Conservation (phyloP, 345 rosid genomes). For the Noccaea caerulescens region DNA sequence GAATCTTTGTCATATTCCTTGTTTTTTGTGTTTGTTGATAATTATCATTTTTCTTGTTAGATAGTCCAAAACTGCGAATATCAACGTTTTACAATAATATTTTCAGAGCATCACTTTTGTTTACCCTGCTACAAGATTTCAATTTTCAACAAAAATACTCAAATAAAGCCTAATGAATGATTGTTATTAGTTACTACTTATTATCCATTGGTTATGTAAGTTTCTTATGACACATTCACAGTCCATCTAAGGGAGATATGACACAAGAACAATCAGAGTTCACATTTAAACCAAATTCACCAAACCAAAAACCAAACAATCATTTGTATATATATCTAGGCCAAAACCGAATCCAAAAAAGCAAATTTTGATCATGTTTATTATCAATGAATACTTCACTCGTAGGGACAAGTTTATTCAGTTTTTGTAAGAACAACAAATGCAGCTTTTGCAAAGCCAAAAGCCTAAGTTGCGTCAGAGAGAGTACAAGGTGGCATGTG, state of each 20-base stretch:
- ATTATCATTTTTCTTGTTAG: neutral
- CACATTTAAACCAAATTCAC: neutral
- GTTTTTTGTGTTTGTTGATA: too few species aligned
- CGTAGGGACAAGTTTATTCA: slow-evolving; percentile 26
- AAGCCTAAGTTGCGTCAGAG: slow-evolving; percentile 36
- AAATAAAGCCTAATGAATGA: neutral
- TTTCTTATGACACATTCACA: slow-evolving; percentile 13
- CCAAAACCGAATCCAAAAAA: too few species aligned
- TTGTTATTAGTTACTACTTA: slow-evolving; percentile 3
- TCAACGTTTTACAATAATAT: slow-evolving; percentile 12
- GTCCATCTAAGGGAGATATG: neutral
- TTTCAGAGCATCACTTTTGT: slow-evolving; percentile 6
- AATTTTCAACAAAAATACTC: neutral
- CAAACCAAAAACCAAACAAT: neutral
- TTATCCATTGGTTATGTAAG: slow-evolving; percentile 1
- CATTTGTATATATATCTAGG: neutral
- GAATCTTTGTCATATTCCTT: neutral
- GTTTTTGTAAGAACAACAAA: slow-evolving; percentile 19
- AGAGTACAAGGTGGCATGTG: slow-evolving; percentile 44
- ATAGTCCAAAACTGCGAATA: slow-evolving; percentile 34
- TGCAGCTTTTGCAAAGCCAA: slow-evolving; percentile 34
- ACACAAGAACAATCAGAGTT: neutral
- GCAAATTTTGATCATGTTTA: too few species aligned
- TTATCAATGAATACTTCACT: neutral
- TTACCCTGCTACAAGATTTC: neutral